These are phyloP conservation scores for Corylus avellana DNA, from an alignment of 306 rosid genomes.

Conservation along the genomic window DNA sequence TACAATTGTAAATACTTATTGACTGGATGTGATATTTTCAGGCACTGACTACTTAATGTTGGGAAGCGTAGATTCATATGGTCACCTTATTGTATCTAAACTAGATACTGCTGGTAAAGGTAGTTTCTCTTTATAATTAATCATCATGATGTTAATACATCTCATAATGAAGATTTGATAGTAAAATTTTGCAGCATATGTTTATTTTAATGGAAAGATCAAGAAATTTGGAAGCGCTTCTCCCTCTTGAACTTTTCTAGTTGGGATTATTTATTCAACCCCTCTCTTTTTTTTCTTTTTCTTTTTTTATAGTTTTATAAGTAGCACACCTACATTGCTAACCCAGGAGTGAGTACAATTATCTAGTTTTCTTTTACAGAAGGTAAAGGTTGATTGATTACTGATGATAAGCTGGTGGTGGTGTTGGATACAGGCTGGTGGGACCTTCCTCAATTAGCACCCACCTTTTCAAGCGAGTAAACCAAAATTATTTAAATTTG, in stretches of 20 bases:
- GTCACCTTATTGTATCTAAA: conserved; percentile 88
- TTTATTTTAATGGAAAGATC: background rate
- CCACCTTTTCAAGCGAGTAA: background rate
- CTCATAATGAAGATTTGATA: background rate
- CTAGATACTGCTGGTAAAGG: conserved; percentile 66
- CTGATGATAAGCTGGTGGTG: background rate
- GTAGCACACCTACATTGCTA: background rate
- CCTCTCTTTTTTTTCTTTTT: too few relatives aligned
- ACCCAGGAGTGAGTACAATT: background rate
- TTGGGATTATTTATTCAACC: background rate
- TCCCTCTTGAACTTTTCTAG: background rate
- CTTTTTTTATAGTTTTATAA: background rate
- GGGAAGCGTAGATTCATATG: conserved; percentile 91
- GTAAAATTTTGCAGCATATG: background rate
- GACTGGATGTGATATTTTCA: conserved; percentile 31
- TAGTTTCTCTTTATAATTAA: conserved; percentile 26
- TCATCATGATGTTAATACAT: conserved; percentile 16
- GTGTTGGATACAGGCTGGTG: background rate
- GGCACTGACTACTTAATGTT: conserved; percentile 59
- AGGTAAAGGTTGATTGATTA: background rate
- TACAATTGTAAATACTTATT: conserved; percentile 5
- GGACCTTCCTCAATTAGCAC: background rate
- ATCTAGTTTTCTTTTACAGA: background rate
- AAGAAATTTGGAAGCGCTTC: background rate
- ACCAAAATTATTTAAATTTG: background rate